These are phyloP conservation scores for Fusarium fujikuroi DNA, from an alignment of 2,329 filamentous ascomycete genomes.

Conservation along the genomic window DNA sequence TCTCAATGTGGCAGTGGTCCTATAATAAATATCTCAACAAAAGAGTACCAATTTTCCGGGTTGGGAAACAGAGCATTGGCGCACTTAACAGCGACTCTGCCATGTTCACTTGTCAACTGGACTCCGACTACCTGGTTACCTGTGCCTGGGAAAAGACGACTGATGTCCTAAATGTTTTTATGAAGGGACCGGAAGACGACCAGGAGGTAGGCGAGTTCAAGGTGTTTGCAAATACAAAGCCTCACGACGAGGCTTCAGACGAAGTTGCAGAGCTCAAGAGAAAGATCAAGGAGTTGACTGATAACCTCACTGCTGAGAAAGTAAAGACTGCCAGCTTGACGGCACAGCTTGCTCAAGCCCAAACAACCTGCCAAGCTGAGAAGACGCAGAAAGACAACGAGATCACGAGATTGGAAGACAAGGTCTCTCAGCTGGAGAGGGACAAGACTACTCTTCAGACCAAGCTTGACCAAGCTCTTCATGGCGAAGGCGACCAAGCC, in stretches of 20 bases:
- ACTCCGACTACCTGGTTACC: slow-evolving; percentile 13
- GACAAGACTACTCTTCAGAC: background rate
- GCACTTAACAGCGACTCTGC: background rate
- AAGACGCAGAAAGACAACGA: background rate
- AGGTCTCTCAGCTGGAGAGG: background rate
- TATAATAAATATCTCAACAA: background rate
- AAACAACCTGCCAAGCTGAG: background rate
- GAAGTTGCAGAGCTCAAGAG: background rate
- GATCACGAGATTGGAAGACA: background rate
- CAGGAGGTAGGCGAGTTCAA: slow-evolving; percentile 1
- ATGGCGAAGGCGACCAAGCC: fast-evolving
- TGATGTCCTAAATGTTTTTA: background rate
- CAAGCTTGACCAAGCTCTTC: background rate
- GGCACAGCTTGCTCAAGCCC: background rate
- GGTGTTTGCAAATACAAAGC: slow-evolving; percentile 17
- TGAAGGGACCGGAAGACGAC: background rate
- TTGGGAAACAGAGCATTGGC: background rate
- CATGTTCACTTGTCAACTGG: slow-evolving; percentile 13
- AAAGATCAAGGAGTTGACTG: background rate
- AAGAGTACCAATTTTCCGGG: slow-evolving; percentile 12
- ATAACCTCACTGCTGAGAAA: background rate
- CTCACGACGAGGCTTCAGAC: background rate
- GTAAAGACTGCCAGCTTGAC: background rate
- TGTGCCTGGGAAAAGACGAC: slow-evolving; percentile 25
- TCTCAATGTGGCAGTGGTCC: slow-evolving; percentile 31